Evolutionary conservation across 1,284 basidiomycete species (phyloP).

Genomic region (Cerrena zonata): DNA sequence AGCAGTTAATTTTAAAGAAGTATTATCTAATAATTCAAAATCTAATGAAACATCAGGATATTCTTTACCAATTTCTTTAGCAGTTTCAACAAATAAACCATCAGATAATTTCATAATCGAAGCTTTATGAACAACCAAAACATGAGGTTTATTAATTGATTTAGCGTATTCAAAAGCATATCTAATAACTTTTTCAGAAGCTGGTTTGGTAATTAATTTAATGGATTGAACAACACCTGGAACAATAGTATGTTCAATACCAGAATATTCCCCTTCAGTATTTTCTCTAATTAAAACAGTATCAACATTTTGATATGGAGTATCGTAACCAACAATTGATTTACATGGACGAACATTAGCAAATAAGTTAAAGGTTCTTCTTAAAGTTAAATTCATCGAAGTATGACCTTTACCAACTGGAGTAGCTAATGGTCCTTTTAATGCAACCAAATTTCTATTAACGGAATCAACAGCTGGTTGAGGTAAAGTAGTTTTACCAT

Average conservation of each 20-base stretch:
- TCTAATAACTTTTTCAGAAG: slow-evolving; percentile 95
- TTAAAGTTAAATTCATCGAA: slow-evolving; percentile 93
- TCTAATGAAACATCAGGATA: slow-evolving; percentile 93
- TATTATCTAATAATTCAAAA: slow-evolving; percentile 95
- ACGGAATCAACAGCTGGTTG: slow-evolving; percentile 87
- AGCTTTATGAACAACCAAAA: slow-evolving; percentile 99
- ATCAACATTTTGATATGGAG: slow-evolving; percentile 96
- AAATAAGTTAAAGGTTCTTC: slow-evolving; percentile 96
- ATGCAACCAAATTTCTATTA: slow-evolving; percentile 94
- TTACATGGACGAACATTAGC: slow-evolving; percentile 97
- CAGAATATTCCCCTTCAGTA: slow-evolving; percentile 99
- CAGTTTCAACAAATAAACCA: slow-evolving; percentile 98
- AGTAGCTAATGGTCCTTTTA: slow-evolving; percentile 78
- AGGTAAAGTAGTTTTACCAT: slow-evolving; percentile 95
- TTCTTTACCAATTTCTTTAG: slow-evolving; percentile 92
- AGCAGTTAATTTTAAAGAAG: slow-evolving; percentile 87
- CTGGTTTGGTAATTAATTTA: slow-evolving; percentile 98
- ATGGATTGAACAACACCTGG: slow-evolving; percentile 99
- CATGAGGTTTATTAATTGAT: slow-evolving; percentile 80
- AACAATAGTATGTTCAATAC: slow-evolving; percentile 96
- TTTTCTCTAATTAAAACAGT: slow-evolving; percentile 98
- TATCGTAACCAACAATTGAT: slow-evolving; percentile 96
- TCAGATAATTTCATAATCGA: slow-evolving; percentile 91
- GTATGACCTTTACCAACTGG: slow-evolving; percentile 99
- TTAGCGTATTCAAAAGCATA: slow-evolving; percentile 98